Conservation (phyloP, 108 stramenopile species). For the Stephanodiscus minutulus region DNA sequence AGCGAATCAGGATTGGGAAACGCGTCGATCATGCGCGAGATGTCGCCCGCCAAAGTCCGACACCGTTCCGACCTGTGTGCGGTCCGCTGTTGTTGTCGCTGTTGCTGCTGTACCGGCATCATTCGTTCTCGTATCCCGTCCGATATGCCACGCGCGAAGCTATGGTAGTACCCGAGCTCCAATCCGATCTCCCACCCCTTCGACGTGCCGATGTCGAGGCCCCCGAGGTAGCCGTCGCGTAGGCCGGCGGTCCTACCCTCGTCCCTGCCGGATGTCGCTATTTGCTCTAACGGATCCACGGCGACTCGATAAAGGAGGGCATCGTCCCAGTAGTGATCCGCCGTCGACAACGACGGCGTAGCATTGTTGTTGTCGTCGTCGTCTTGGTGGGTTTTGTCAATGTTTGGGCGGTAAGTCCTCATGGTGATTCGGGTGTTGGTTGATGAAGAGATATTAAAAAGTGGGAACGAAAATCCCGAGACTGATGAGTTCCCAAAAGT, state of each 20-base stretch:
- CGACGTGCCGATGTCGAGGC: slow-evolving; percentile 29
- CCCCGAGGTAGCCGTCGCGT: slow-evolving; percentile 18
- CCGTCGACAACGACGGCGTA: too few relatives aligned
- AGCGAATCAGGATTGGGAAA: slow-evolving; percentile 42
- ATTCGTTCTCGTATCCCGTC: background rate
- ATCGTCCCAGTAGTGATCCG: background rate
- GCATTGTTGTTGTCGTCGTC: background rate
- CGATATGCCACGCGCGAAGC: slow-evolving; percentile 20
- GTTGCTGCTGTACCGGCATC: background rate
- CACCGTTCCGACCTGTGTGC: slow-evolving; percentile 32
- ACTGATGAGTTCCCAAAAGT: too few relatives aligned
- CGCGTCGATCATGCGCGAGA: slow-evolving; percentile 17
- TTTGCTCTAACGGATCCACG: slow-evolving; percentile 39
- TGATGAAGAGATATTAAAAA: background rate
- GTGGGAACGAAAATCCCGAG: too few relatives aligned
- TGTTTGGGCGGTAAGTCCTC: background rate
- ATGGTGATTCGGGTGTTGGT: too few relatives aligned
- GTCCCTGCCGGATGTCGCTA: slow-evolving; percentile 17
- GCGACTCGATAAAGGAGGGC: slow-evolving; percentile 16
- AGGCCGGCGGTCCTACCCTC: slow-evolving; percentile 19
- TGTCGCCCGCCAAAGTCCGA: slow-evolving; percentile 18
- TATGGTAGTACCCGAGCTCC: slow-evolving; percentile 37
- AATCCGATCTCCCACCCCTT: slow-evolving; percentile 51
- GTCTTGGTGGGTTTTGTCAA: background rate
- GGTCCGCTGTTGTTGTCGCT: background rate